phyloP scores from a whole-genome alignment of 2,329 filamentous ascomycete species.

The Dactylellina cionopaga region DNA sequence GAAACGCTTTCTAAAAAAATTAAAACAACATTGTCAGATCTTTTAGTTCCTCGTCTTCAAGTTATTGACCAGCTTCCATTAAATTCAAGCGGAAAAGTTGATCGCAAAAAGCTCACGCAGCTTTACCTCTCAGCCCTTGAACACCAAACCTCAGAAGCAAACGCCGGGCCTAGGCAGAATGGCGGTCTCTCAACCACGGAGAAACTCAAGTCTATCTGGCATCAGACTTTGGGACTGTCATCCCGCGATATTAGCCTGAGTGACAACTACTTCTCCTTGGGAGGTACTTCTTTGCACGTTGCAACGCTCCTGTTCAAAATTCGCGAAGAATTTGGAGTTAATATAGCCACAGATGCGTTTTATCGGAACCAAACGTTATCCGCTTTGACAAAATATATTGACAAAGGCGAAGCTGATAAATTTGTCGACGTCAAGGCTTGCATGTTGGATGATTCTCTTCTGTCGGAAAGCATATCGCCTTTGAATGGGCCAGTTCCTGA shows the following conservation, averaged over 20 bases:
- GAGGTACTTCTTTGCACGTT: constrained; percentile 8
- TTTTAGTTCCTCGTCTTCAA: not conserved
- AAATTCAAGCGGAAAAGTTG: constrained; percentile 8
- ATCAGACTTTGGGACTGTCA: not conserved
- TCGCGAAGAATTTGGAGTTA: constrained; percentile 1
- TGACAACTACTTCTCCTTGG: constrained; percentile 10
- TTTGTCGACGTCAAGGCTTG: not conserved
- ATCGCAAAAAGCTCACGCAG: constrained; percentile 2
- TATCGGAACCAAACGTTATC: constrained; percentile 7
- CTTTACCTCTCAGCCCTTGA: not conserved
- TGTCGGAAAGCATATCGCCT: not conserved
- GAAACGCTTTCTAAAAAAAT: constrained; percentile 1
- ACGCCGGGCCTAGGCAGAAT: not conserved
- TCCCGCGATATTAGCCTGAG: not conserved
- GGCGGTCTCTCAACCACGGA: not conserved
- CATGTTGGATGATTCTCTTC: not conserved
- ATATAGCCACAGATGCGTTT: not conserved
- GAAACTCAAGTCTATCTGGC: not conserved
- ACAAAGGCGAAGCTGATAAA: not conserved
- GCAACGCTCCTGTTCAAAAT: constrained; percentile 13
- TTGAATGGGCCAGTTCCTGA: constrained; percentile 10
- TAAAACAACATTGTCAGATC: not conserved
- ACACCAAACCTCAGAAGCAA: not conserved
- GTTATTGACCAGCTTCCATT: constrained; percentile 3
- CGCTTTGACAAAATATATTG: constrained; percentile 3